These are phyloP conservation scores for Trichoderma endophyticum DNA, from an alignment of 2,329 filamentous ascomycete genomes.

Conservation along the genomic window DNA sequence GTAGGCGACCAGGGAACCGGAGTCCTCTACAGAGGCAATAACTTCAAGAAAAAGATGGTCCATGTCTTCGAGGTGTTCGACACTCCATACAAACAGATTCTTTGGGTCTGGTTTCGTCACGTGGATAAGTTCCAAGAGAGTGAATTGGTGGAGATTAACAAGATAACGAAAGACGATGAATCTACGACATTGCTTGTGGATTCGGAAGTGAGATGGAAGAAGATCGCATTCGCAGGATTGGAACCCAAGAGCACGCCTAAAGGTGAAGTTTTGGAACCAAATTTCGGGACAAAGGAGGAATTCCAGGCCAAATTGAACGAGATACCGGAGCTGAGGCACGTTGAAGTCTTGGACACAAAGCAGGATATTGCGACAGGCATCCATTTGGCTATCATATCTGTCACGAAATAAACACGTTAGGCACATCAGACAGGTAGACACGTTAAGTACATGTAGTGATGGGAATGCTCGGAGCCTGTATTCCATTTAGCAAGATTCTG, in stretches of 20 bases:
- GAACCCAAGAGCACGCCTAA: background rate
- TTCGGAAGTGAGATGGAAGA: background rate
- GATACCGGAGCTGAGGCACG: background rate
- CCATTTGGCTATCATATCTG: background rate
- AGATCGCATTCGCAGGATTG: background rate
- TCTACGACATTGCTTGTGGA: background rate
- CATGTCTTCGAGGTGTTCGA: background rate
- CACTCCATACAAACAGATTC: background rate
- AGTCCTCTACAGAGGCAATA: background rate
- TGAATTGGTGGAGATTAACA: rapidly evolving
- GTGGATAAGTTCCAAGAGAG: background rate
- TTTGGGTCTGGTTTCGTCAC: background rate
- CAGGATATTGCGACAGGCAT: background rate
- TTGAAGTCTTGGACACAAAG: background rate
- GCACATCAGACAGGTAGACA: too few species aligned
- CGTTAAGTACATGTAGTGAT: background rate
- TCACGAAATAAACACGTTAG: background rate
- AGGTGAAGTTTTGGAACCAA: background rate
- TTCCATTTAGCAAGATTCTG: background rate
- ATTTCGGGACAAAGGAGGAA: background rate
- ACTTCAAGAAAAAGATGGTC: background rate
- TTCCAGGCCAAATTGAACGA: background rate
- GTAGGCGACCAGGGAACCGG: background rate
- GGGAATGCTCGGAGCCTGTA: too few species aligned
- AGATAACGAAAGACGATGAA: background rate